These are phyloP conservation scores for Paraconiothyrium sp. DNA, from an alignment of 2,329 filamentous ascomycete species.

Conservation along the genomic window DNA sequence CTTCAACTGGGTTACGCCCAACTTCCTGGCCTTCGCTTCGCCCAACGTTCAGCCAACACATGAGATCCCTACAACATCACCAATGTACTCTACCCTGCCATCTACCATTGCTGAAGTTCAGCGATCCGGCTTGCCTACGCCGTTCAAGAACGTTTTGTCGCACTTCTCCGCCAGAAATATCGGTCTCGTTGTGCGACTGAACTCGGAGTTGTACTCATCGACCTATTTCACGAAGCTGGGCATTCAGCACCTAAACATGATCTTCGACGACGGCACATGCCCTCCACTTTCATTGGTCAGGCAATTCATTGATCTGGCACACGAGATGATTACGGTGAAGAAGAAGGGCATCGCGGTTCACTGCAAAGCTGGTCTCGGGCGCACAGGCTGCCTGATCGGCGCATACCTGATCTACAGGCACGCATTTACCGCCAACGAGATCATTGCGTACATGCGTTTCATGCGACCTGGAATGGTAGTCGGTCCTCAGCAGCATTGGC, in stretches of 20 bases:
- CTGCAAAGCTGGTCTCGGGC: slow-evolving; percentile 95
- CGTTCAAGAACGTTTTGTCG: slow-evolving; percentile 94
- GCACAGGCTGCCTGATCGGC: slow-evolving; percentile 95
- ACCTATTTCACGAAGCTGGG: slow-evolving; percentile 97
- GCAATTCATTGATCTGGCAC: slow-evolving; percentile 93
- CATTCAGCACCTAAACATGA: slow-evolving; percentile 98
- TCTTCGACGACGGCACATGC: slow-evolving; percentile 98
- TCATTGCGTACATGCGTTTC: slow-evolving; percentile 98
- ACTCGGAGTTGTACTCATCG: slow-evolving; percentile 94
- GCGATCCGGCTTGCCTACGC: slow-evolving; percentile 74
- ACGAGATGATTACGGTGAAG: slow-evolving; percentile 90
- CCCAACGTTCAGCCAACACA: slow-evolving; percentile 83
- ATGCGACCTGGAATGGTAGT: slow-evolving; percentile 99
- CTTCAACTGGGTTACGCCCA: slow-evolving; percentile 98
- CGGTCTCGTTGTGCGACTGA: slow-evolving; percentile 91
- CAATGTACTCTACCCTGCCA: slow-evolving; percentile 78
- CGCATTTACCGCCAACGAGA: slow-evolving; percentile 95
- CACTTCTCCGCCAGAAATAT: slow-evolving; percentile 91
- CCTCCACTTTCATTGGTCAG: slow-evolving; percentile 88
- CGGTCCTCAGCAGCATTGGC: slow-evolving; percentile 97
- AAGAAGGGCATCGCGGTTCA: slow-evolving; percentile 96
- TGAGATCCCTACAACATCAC: slow-evolving; percentile 76
- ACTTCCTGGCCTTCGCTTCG: slow-evolving; percentile 96
- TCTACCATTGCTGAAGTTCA: slow-evolving; percentile 78
- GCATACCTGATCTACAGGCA: slow-evolving; percentile 98